A percentile compares a stretch with the other conserved stretches of the same genome.
Conservation (phyloP, 441 rosid genomes). For the Pelargonium cotyledonis region DNA sequence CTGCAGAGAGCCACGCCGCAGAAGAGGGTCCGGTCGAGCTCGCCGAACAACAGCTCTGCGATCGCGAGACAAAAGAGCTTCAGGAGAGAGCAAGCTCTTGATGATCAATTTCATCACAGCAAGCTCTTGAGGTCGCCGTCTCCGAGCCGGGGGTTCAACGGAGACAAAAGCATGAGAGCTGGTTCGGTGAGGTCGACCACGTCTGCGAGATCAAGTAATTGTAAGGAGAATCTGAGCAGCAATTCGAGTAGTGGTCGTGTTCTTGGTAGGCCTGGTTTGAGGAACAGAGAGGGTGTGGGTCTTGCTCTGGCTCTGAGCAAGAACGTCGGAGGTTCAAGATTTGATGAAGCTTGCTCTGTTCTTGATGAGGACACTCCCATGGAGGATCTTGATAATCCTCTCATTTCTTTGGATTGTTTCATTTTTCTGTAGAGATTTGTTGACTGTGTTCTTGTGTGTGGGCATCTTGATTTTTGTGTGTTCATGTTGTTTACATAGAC, state of each 20-base stretch:
- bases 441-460: not conserved
- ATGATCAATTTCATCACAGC: slow-evolving; percentile 17
- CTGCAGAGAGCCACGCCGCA: slow-evolving; percentile 27
- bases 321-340: slow-evolving; percentile 33
- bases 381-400: slow-evolving; percentile 67
- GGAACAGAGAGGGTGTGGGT: slow-evolving; percentile 31
- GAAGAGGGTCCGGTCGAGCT: slow-evolving; percentile 55
- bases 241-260: slow-evolving; percentile 24
- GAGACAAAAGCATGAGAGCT: slow-evolving; percentile 23
- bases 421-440: slow-evolving; percentile 47
- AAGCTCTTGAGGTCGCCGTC: slow-evolving; percentile 53
- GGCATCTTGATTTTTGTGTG: too few relatives aligned
- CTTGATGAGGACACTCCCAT: slow-evolving; percentile 25
- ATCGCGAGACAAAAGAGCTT: slow-evolving; percentile 60
- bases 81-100: slow-evolving; percentile 34
- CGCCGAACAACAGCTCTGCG: slow-evolving; percentile 32
- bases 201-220: slow-evolving; percentile 27
- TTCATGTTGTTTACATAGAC: too few relatives aligned
- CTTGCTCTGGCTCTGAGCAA: slow-evolving; percentile 13
- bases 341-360: slow-evolving; percentile 30
- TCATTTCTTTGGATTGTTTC: slow-evolving; percentile 80
- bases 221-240: slow-evolving; percentile 30
- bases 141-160: slow-evolving; percentile 52
- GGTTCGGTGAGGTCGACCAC: not conserved
- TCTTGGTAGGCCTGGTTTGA: slow-evolving; percentile 20